phyloP scores from a whole-genome alignment of 345 rosid genomes.

The Reutealis trisperma region DNA sequence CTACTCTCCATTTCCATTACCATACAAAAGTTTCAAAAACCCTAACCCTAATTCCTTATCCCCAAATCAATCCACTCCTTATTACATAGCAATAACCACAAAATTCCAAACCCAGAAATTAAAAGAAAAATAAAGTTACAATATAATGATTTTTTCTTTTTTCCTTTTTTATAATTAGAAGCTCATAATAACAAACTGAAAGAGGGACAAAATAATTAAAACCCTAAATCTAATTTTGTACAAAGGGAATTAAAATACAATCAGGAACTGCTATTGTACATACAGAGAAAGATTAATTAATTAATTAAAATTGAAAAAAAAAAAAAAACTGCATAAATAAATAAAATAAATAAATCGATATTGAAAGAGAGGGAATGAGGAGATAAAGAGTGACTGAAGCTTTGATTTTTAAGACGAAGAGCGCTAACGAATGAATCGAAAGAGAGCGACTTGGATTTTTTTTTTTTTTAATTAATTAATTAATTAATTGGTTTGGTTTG shows the following conservation, averaged over 20 bases:
- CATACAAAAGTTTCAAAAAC: conserved; percentile 21
- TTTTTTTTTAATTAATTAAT: too few relatives aligned
- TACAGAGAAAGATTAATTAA: not conserved
- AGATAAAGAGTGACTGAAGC: not conserved
- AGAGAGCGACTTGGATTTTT: not conserved
- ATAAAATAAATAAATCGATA: not conserved
- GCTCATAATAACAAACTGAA: not conserved
- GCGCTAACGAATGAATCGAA: not conserved
- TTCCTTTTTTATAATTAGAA: not conserved
- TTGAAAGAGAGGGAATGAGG: not conserved
- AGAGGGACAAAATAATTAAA: not conserved
- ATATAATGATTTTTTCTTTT: too few relatives aligned
- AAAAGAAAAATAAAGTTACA: not conserved
- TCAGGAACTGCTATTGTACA: not conserved
- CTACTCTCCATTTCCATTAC: conserved; percentile 64
- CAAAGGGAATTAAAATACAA: not conserved
- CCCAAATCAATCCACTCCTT: conserved; percentile 2
- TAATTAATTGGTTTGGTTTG: too few relatives aligned
- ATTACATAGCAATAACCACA: conserved; percentile 7
- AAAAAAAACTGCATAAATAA: not conserved
- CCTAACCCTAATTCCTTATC: conserved; percentile 33
- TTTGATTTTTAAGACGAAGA: not conserved
- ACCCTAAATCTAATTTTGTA: conserved; percentile 8
- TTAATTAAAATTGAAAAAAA: not conserved
- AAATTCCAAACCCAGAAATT: not conserved